A percentile compares a stretch with the other conserved stretches of the same genome.
Conservation (phyloP, 805 yeast genomes). For the Kuraishia ogatae region DNA sequence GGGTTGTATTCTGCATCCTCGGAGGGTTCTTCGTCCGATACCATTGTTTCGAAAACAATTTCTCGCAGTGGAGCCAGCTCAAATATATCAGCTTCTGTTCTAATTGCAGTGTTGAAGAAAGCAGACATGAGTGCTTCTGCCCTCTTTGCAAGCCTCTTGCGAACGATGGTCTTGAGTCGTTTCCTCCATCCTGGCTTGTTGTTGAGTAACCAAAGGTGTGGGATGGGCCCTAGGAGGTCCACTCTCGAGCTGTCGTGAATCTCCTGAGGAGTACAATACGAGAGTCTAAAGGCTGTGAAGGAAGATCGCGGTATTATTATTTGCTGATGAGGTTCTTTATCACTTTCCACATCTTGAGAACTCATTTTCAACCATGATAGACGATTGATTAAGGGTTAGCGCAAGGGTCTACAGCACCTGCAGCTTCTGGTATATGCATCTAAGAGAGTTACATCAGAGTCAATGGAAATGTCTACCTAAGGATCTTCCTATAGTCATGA, state of each 20-base stretch:
- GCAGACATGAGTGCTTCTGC: neutral
- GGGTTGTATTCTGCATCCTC: neutral
- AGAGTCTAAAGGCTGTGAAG: conserved; percentile 30
- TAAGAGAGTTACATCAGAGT: no score
- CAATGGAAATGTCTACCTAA: no score
- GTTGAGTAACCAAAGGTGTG: conserved; percentile 16
- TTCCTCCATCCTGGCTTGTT: neutral
- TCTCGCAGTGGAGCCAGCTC: neutral
- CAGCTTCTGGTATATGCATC: no score
- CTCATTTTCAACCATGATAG: neutral
- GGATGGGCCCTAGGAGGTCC: conserved; percentile 49
- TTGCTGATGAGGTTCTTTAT: neutral
- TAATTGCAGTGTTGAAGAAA: neutral
- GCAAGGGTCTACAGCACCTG: no score
- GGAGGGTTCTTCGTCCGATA: neutral
- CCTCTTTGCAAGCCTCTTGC: neutral
- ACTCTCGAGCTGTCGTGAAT: conserved; percentile 39
- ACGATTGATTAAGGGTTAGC: no score
- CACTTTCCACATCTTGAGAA: neutral
- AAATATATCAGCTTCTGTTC: neutral
- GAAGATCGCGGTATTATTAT: conserved; percentile 2
- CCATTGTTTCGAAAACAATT: neutral
- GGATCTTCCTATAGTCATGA: no score
- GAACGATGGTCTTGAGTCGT: neutral
- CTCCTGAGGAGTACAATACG: conserved; percentile 40